Percentiles rank a stretch among this genome's conserved stretches.
Evolutionary conservation across 2,329 filamentous ascomycete genomes (phyloP).

Genomic region (Pestalotiopsis sp.): DNA sequence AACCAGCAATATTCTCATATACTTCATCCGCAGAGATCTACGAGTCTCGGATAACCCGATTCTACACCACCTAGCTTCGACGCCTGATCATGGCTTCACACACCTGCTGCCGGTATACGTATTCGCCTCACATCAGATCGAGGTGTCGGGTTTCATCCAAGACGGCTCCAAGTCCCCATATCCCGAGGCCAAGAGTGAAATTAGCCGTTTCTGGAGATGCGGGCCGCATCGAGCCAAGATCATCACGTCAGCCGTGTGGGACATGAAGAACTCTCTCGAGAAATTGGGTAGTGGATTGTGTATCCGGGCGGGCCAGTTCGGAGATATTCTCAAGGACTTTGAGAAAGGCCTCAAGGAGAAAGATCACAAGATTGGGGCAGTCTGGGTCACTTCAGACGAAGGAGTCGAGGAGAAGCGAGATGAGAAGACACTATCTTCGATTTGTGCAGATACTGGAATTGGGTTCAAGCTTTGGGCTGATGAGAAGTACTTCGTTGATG

Average conservation of each 20-base stretch:
- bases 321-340: constrained; percentile 60
- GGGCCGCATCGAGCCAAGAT: constrained; percentile 73
- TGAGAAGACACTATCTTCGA: constrained; percentile 52
- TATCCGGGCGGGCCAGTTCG: constrained; percentile 62
- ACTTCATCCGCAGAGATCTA: constrained; percentile 71
- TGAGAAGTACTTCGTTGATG: constrained; percentile 78
- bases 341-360: constrained; percentile 47
- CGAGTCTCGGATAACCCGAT: constrained; percentile 75
- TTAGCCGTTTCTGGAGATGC: constrained; percentile 71
- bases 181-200: constrained; percentile 64
- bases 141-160: constrained; percentile 72
- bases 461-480: constrained; percentile 68
- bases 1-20: constrained; percentile 59
- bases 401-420: constrained; percentile 69
- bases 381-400: constrained; percentile 76
- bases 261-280: constrained; percentile 64
- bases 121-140: constrained; percentile 69
- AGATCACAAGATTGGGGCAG: constrained; percentile 52
- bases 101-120: constrained; percentile 73
- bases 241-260: constrained; percentile 70
- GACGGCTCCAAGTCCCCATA: constrained; percentile 60
- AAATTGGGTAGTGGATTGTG: constrained; percentile 59
- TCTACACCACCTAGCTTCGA: constrained; percentile 56
- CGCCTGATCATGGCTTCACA: constrained; percentile 55
- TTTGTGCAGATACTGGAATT: constrained; percentile 53